Evolutionary conservation across 2,329 filamentous ascomycete species (phyloP).

Genomic region (Xylariales sp.): DNA sequence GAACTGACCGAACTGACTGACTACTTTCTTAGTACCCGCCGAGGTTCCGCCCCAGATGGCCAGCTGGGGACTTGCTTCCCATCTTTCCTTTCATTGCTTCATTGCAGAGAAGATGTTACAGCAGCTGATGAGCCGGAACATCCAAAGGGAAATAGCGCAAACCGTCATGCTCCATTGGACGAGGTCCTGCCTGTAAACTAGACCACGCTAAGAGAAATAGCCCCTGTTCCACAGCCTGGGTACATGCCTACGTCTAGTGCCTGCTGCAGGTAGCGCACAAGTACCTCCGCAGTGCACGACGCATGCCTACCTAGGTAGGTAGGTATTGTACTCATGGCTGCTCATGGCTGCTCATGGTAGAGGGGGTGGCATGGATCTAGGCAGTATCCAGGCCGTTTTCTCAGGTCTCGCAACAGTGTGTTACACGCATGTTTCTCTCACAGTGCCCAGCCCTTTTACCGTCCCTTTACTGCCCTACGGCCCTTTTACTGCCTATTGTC

Average conservation of each 20-base stretch:
- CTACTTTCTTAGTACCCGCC: too few relatives aligned
- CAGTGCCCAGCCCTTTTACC: slow-evolving; percentile 31
- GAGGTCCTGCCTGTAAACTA: slow-evolving; percentile 10
- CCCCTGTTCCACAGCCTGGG: slow-evolving; percentile 26
- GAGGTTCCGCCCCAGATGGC: neutral
- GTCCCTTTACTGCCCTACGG: too few relatives aligned
- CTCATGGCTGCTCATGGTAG: too few relatives aligned
- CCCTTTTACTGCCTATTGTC: neutral
- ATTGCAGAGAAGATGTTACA: slow-evolving; percentile 8
- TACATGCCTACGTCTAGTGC: neutral
- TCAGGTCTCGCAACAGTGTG: slow-evolving; percentile 26
- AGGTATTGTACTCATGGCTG: neutral
- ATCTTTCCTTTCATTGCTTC: neutral
- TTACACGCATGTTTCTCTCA: slow-evolving; percentile 37
- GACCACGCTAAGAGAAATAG: slow-evolving; percentile 9
- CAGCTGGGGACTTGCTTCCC: slow-evolving; percentile 17
- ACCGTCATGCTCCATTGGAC: slow-evolving; percentile 25
- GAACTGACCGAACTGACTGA: neutral
- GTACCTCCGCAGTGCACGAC: slow-evolving; percentile 21
- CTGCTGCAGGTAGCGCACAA: slow-evolving; percentile 11
- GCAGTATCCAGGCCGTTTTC: neutral
- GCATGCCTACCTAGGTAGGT: too few relatives aligned
- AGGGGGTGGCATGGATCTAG: slow-evolving; percentile 4
- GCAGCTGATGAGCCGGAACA: slow-evolving; percentile 26
- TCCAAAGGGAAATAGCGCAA: slow-evolving; percentile 35